phyloP scores from a whole-genome alignment of 1,139 yeast genomes.

The Sporopachydermia cereana region DNA sequence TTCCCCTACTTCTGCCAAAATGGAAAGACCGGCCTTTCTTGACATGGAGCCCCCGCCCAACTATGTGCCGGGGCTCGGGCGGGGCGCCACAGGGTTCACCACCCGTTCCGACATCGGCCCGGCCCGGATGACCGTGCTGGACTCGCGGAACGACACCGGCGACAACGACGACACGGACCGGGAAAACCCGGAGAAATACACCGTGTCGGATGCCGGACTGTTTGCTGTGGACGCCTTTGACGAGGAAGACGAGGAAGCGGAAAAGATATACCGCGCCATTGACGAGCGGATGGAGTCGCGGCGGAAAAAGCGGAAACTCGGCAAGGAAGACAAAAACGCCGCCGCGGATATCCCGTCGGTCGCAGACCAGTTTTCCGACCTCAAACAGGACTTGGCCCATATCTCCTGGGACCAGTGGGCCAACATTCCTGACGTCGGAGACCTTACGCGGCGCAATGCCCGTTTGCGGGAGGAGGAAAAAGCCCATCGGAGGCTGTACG shows the following conservation, averaged over 20 bases:
- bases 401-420: constrained; percentile 73
- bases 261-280: constrained; percentile 48
- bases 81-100: constrained; percentile 92
- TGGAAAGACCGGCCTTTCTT: constrained; percentile 53
- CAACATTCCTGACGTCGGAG: constrained; percentile 78
- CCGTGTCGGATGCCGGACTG: constrained; percentile 25
- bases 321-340: constrained; percentile 19
- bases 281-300: constrained; percentile 43
- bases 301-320: constrained; percentile 25
- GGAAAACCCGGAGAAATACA: constrained; percentile 28
- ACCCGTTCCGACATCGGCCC: constrained; percentile 71
- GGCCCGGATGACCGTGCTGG: constrained; percentile 26
- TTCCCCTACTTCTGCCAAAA: no score
- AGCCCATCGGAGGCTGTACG: constrained; percentile 58
- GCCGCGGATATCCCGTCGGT: constrained; percentile 24
- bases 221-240: constrained; percentile 19
- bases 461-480: constrained; percentile 54
- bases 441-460: constrained; percentile 70
- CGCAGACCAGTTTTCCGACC: constrained; percentile 37
- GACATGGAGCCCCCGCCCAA: constrained; percentile 86
- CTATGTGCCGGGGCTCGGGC: constrained; percentile 83
- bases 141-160: constrained; percentile 23
- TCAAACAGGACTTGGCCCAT: constrained; percentile 48
- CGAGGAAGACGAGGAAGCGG: constrained; percentile 71
- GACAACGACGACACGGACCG: constrained; percentile 21